Base-by-base conservation (phyloP, 331 rosid genomes). In the Malus hybrid region DNA sequence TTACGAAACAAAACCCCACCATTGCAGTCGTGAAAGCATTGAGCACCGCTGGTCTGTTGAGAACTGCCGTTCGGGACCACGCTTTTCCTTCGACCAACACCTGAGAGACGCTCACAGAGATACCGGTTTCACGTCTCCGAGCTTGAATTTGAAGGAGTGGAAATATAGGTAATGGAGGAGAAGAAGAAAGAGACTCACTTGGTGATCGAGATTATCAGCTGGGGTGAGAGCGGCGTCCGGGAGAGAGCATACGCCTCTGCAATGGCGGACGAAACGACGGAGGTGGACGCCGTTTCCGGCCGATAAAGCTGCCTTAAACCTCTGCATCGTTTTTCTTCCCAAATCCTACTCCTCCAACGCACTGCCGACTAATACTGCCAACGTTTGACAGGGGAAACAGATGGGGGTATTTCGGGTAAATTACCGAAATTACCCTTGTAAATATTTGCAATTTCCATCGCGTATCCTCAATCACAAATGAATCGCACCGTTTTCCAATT, bases 11-110 rank as follows among this genome's bases (percentile, higher is more conserved):
- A 80, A 6, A 5, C 44, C 71, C 31, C 67, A 90, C 98, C 99
- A 85, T 86, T 11, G 75, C 56, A 7, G 85, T 75, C 80, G 79
- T 88, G 80, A 91, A 70, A 75, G 96, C 92, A 79, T 90, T 94
- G 77, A 94, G 97, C 80, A 68, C 83, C 2, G 86, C 77, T 39
- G 99, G 95, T 64, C 95, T 78, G 70, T 91, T 94, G 71, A 94
- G 97, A 83, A 91, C 79, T 6, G 91, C 92, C 55, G 80, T 86
- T 79, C 96, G 84, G 22, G 95, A 87, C 81, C 83, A 89, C 42
- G 88, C 80, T 54, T 79, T 85, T 39, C 79, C 93, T 78, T 88
- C 88, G n/a, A 91, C 91, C 68, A 87, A 75, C 36, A 94, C 96
- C 93, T 90, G 84, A 24, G 2, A 65, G 11, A 77, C 42, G 33